Percentiles rank a stretch among this genome's conserved stretches.
These are phyloP conservation scores for Pseudozyma thailandica DNA, from an alignment of 1,284 basidiomycete species.

Conservation along the genomic window DNA sequence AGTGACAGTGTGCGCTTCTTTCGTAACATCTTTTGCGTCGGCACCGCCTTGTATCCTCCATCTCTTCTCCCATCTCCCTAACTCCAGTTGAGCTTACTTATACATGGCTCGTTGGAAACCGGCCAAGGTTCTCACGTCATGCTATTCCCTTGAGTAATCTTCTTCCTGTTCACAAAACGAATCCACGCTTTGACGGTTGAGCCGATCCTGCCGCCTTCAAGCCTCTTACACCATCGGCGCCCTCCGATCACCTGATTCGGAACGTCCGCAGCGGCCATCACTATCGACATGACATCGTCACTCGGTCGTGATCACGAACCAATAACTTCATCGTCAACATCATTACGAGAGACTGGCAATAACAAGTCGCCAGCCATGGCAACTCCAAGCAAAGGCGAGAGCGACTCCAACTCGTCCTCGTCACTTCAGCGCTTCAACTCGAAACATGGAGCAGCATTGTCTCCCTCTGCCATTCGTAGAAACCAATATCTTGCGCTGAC, in stretches of 20 bases:
- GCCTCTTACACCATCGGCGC: background rate
- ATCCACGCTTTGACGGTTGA: constrained; percentile 8
- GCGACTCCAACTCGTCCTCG: background rate
- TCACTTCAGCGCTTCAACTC: constrained; percentile 14
- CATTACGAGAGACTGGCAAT: background rate
- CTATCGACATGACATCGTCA: constrained; percentile 4
- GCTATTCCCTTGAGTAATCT: too few relatives aligned
- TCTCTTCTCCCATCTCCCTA: background rate
- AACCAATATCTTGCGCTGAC: constrained; percentile 34
- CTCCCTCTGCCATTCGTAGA: constrained; percentile 23
- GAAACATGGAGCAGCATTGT: constrained; percentile 3
- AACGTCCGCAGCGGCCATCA: background rate
- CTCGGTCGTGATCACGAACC: background rate
- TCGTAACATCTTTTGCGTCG: background rate
- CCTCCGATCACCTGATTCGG: background rate
- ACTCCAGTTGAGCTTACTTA: too few relatives aligned
- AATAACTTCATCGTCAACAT: constrained; percentile 3
- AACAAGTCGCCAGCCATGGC: constrained; percentile 7
- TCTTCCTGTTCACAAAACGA: too few relatives aligned
- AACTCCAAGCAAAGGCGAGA: constrained; percentile 16
- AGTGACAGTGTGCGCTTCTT: constrained; percentile 2
- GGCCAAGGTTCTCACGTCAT: too few relatives aligned
- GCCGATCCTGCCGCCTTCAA: constrained; percentile 1
- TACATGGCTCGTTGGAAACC: too few relatives aligned
- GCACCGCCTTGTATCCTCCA: background rate